These are phyloP conservation scores for Sarocladium strictum DNA, from an alignment of 2,329 filamentous ascomycete genomes.

Conservation along the genomic window DNA sequence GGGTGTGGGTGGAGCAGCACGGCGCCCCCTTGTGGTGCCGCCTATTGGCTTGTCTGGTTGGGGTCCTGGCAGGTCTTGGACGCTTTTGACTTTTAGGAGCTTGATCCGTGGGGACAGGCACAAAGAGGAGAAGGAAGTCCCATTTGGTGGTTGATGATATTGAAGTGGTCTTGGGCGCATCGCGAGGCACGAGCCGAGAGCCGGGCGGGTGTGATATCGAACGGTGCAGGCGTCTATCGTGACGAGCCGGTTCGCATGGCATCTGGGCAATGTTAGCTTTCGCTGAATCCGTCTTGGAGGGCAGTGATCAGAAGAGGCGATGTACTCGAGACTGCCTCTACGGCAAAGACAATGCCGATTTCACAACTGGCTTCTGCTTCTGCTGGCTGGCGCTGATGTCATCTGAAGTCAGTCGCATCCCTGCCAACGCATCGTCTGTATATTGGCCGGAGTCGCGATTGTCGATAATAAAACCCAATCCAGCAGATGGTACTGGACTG, in stretches of 20 bases:
- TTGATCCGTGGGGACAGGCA: not conserved
- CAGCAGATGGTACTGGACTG: not conserved
- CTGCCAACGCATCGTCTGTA: no score
- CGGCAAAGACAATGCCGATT: no score
- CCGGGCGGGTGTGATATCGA: slow-evolving; percentile 8
- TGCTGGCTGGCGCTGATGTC: not conserved
- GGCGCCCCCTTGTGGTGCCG: not conserved
- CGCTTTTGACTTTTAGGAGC: not conserved
- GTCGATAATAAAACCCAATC: not conserved
- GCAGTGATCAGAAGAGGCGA: no score
- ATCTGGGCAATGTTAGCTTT: not conserved
- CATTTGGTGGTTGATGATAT: slow-evolving; percentile 3
- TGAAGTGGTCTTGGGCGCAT: not conserved
- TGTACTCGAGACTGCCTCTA: no score
- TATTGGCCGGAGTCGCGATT: not conserved
- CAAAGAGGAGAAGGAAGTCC: not conserved
- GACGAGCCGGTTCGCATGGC: slow-evolving; percentile 1
- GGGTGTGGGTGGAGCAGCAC: slow-evolving; percentile 7
- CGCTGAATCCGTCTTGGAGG: no score
- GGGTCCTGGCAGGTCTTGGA: not conserved
- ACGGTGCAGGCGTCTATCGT: slow-evolving; percentile 7
- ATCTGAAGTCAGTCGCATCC: not conserved
- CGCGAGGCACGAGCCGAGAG: not conserved
- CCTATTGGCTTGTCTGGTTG: not conserved
- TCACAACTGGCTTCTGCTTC: not conserved